Evolutionary conservation across 108 stramenopile genomes (phyloP).

Genomic region (Mediolabrus comicus): DNA sequence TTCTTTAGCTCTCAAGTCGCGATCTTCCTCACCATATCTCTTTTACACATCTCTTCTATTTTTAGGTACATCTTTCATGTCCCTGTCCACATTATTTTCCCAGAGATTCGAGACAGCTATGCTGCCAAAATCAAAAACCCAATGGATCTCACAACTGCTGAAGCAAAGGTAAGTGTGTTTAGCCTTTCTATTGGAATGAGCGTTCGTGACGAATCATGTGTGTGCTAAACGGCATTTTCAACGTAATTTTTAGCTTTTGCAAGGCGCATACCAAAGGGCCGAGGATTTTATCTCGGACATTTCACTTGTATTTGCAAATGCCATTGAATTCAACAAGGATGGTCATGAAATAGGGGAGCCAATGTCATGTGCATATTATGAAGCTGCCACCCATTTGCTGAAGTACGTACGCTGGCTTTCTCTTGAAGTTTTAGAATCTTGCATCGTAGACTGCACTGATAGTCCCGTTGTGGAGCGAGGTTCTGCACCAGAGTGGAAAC

Average conservation of each 20-base stretch:
- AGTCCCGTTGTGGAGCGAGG: constrained; percentile 49
- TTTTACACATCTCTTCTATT: constrained; percentile 56
- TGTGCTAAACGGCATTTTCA: too few species aligned
- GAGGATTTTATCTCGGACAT: constrained; percentile 83
- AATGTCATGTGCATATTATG: constrained; percentile 83
- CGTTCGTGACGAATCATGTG: too few species aligned
- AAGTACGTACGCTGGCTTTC: constrained; percentile 85
- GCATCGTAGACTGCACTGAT: constrained; percentile 49
- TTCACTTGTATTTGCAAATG: constrained; percentile 80
- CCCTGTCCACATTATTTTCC: constrained; percentile 78
- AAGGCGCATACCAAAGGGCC: constrained; percentile 57
- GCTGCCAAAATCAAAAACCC: constrained; percentile 71
- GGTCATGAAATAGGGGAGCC: constrained; percentile 84
- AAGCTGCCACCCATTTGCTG: constrained; percentile 82
- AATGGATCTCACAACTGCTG: constrained; percentile 89
- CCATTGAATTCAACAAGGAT: constrained; percentile 79
- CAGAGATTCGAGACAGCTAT: constrained; percentile 70
- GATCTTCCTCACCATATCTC: too few species aligned
- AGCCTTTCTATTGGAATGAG: too few species aligned
- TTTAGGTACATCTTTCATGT: constrained; percentile 84
- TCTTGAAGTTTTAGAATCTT: constrained; percentile 60
- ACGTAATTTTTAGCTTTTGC: too few species aligned
- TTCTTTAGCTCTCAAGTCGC: too few species aligned
- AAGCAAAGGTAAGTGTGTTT: too few species aligned
- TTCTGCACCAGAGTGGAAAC: constrained; percentile 65